Evolutionary conservation across 2,329 filamentous ascomycete species (phyloP).

Genomic region (Elsinoe arachidis): DNA sequence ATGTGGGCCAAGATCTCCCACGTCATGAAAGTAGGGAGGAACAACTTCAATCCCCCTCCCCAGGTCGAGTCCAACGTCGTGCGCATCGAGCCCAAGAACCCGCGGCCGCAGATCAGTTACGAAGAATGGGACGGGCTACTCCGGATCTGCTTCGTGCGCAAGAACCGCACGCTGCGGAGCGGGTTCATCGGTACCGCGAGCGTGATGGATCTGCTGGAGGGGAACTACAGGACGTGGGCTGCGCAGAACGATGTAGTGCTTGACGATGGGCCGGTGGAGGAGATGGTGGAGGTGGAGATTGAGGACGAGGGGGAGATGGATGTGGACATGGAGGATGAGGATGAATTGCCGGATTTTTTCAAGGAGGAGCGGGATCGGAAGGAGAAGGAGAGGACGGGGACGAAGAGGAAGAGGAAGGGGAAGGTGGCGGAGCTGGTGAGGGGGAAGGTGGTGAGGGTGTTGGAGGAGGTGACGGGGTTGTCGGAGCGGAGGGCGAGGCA

Average conservation of each 20-base stretch:
- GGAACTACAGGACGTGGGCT: constrained; percentile 85
- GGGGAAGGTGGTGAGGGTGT: constrained; percentile 75
- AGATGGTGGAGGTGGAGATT: constrained; percentile 35
- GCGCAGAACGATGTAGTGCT: constrained; percentile 73
- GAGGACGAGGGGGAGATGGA: constrained; percentile 37
- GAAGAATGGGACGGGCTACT: constrained; percentile 93
- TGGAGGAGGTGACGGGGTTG: constrained; percentile 71
- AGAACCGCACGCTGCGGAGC: constrained; percentile 82
- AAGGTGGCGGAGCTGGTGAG: constrained; percentile 74
- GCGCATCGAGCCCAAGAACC: constrained; percentile 77
- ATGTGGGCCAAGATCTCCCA: constrained; percentile 70
- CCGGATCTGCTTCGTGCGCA: constrained; percentile 71
- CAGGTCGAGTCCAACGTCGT: constrained; percentile 88
- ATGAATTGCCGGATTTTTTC: constrained; percentile 78
- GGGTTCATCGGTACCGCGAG: constrained; percentile 73
- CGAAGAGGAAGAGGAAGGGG: constrained; percentile 62
- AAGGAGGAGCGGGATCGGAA: constrained; percentile 51
- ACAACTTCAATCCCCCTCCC: constrained; percentile 94
- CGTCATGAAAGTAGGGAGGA: constrained; percentile 88
- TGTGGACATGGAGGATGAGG: constrained; percentile 48
- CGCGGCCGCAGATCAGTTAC: constrained; percentile 79
- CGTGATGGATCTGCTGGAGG: constrained; percentile 72
- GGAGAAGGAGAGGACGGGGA: constrained; percentile 45
- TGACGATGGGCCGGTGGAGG: constrained; percentile 53
- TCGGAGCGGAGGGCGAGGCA: constrained; percentile 73